Percentiles rank a stretch among this genome's conserved stretches.
Evolutionary conservation across 306 rosid species (phyloP).

Genomic region (Castanea sativa): DNA sequence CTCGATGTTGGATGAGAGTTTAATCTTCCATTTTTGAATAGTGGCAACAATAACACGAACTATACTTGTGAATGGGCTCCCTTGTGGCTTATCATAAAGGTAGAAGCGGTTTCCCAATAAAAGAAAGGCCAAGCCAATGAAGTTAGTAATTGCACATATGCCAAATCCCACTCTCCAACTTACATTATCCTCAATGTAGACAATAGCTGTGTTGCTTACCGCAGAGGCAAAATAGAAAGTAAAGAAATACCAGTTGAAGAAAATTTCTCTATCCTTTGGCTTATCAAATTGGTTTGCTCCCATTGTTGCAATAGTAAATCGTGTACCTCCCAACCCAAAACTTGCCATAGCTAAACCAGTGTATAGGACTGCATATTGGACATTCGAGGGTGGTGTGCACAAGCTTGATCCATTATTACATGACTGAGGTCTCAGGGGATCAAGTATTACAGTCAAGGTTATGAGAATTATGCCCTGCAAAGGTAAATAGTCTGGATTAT

Average conservation of each 20-base stretch:
- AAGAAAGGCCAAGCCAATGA: slow-evolving; percentile 11
- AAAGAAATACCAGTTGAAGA: slow-evolving; percentile 37
- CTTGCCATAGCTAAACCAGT: neutral
- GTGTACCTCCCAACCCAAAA: slow-evolving; percentile 20
- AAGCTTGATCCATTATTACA: slow-evolving; percentile 7
- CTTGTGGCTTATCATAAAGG: slow-evolving; percentile 10
- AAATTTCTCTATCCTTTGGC: slow-evolving; percentile 7
- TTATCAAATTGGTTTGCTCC: slow-evolving; percentile 31
- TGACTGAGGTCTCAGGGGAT: slow-evolving; percentile 20
- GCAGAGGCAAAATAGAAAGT: neutral
- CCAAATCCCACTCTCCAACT: slow-evolving; percentile 20
- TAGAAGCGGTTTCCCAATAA: slow-evolving; percentile 19
- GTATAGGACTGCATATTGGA: slow-evolving; percentile 15
- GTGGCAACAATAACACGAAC: slow-evolving; percentile 16
- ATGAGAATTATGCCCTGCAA: slow-evolving; percentile 21
- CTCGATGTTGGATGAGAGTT: slow-evolving; percentile 8
- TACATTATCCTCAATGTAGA: slow-evolving; percentile 23
- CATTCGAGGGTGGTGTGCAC: slow-evolving; percentile 10
- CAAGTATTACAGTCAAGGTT: slow-evolving; percentile 6
- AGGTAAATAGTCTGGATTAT: neutral
- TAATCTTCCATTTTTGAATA: slow-evolving; percentile 14
- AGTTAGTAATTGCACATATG: neutral
- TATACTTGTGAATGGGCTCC: slow-evolving; percentile 15
- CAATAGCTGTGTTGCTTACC: slow-evolving; percentile 9
- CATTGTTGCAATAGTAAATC: slow-evolving; percentile 24